Evolutionary conservation across 345 rosid species (phyloP), one percentile per base, ranked within the genome.

Genomic region (Hibiscus mutabilis): DNA sequence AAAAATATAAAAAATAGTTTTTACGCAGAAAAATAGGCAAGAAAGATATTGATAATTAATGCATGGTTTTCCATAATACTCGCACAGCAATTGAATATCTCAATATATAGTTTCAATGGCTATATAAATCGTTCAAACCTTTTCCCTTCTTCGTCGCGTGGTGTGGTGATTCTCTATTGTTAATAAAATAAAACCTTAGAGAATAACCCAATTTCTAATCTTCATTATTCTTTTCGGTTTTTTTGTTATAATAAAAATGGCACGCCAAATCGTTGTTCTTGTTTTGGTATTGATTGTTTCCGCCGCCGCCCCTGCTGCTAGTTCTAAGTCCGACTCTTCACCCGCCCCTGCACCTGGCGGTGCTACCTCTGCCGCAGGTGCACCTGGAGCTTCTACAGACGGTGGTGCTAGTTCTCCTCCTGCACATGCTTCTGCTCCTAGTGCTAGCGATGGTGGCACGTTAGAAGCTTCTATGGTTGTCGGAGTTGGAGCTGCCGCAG

Each of bases 281-380:
- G 71, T 79, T 18, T 76, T 86, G 13, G 24, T 84, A 66, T 24
- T 84, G 0, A 56, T 81, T 1, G 79, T 70, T 64, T 76, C 81
- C 0, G 85, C 86, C 2, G 74, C 56, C 7, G 65, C 64, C 5
- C 12, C 60, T 31, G 13, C 3, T 40, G 44, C 44, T 0, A 12
- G 7, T 22, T 4, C 7, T 16, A 18, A 4, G 6, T 13, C 52
- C 2, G 2, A 0, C 13, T 12, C 52, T 46, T 12, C 52, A 5
- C 56, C 11, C 12, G 59, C 59, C 25, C 59, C 59, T 0, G 27
- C 59, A 19, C 59, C 58, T 2, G 3, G 24, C 19, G 58, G 24
- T 46, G 15, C 52, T 3, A 2, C 1, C 3, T 8, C 58, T 53
- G 21, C n/a, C n/a, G n/a, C 13, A 18, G 22, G 58, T 53, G 21